These are phyloP conservation scores for Cystofilobasidium bisporidii DNA, from an alignment of 768 basidiomycete species.

Conservation along the genomic window DNA sequence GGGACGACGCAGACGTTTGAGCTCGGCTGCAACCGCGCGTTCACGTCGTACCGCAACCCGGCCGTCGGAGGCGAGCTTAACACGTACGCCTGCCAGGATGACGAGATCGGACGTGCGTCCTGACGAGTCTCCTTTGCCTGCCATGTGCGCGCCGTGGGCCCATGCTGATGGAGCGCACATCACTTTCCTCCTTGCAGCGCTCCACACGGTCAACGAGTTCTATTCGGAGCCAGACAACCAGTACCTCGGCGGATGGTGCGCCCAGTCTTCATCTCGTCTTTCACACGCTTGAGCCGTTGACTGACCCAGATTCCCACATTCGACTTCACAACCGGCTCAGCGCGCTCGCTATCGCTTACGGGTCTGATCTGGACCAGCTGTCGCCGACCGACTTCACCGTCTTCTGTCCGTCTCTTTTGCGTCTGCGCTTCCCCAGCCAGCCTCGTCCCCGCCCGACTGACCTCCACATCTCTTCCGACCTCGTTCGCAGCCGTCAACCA, in stretches of 20 bases:
- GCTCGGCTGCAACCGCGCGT: conserved; percentile 1
- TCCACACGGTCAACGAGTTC: conserved; percentile 5
- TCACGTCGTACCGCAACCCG: background rate
- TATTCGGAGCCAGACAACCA: background rate
- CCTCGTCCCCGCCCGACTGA: background rate
- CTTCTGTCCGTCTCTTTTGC: conserved; percentile 2
- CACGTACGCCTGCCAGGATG: background rate
- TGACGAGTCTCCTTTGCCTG: conserved; percentile 48
- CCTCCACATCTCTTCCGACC: background rate
- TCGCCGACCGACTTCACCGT: conserved; percentile 46
- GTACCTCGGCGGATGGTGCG: conserved; percentile 9
- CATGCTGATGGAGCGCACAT: background rate
- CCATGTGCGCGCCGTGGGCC: conserved; percentile 44
- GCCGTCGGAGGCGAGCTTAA: background rate
- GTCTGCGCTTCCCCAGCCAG: background rate
- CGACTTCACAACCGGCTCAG: too few species aligned
- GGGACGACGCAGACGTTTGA: conserved; percentile 1
- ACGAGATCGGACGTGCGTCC: conserved; percentile 27
- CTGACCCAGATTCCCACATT: too few species aligned
- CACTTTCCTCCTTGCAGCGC: background rate
- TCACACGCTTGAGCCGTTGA: too few species aligned
- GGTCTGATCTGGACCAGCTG: conserved; percentile 50
- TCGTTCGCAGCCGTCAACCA: conserved; percentile 33
- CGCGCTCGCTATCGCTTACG: conserved; percentile 67
- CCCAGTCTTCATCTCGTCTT: too few species aligned